Percentiles rank a stretch among this genome's conserved stretches.
These are phyloP conservation scores for Termitomyces sp. DNA, from an alignment of 1,284 basidiomycete genomes.

Conservation along the genomic window DNA sequence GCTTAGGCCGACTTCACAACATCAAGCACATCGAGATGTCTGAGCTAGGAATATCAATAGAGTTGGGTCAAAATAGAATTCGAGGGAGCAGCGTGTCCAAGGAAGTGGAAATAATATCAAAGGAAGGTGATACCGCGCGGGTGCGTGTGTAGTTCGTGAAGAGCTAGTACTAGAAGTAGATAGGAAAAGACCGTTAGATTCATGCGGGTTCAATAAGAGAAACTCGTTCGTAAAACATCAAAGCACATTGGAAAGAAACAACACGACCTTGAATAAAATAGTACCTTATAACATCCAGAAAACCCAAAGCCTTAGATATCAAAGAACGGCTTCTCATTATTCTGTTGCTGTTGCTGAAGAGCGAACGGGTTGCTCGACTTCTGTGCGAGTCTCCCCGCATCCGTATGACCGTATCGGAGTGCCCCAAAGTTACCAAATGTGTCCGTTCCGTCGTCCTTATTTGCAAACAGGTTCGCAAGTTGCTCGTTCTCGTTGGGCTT, in stretches of 20 bases:
- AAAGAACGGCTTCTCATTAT: constrained; percentile 79
- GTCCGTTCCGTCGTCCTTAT: constrained; percentile 85
- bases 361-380: constrained; percentile 79
- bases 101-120: background rate
- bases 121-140: background rate
- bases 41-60: too few species aligned
- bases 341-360: constrained; percentile 37
- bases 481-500: constrained; percentile 60
- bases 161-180: background rate
- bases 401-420: constrained; percentile 70
- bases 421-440: constrained; percentile 89
- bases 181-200: background rate
- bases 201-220: background rate
- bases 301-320: constrained; percentile 42
- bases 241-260: background rate
- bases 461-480: constrained; percentile 78
- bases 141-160: background rate
- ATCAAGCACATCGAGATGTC: too few species aligned
- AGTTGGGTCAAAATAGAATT: background rate
- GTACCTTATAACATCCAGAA: background rate
- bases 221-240: background rate
- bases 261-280: background rate
- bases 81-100: background rate
- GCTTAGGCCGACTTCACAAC: too few species aligned
- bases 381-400: constrained; percentile 55